Percentiles rank a stretch among this genome's conserved stretches.
These are phyloP conservation scores for Epichloe festucae DNA, from an alignment of 2,329 filamentous ascomycete species.

Conservation along the genomic window DNA sequence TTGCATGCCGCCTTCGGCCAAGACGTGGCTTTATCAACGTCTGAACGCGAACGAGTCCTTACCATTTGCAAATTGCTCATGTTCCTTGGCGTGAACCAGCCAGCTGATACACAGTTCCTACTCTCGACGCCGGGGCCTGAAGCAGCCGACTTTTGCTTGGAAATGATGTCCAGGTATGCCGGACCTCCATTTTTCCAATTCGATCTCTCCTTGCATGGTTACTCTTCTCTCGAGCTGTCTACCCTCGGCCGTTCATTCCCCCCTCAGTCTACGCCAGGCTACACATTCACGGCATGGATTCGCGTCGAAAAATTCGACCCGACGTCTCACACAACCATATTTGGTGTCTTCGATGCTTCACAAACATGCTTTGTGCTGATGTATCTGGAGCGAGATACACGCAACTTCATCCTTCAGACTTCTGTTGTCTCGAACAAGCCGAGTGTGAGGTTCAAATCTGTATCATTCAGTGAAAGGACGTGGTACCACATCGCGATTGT, in stretches of 20 bases:
- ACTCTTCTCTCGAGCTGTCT: slow-evolving; percentile 78
- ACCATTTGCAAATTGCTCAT: slow-evolving; percentile 58
- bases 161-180: slow-evolving; percentile 60
- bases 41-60: slow-evolving; percentile 47
- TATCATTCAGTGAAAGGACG: slow-evolving; percentile 56
- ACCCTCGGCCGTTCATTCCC: slow-evolving; percentile 80
- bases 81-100: slow-evolving; percentile 60
- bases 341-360: slow-evolving; percentile 82
- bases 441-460: slow-evolving; percentile 85
- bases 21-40: slow-evolving; percentile 34
- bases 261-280: slow-evolving; percentile 70
- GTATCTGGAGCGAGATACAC: slow-evolving; percentile 87
- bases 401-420: slow-evolving; percentile 90
- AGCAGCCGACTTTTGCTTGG: slow-evolving; percentile 56
- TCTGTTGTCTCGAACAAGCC: slow-evolving; percentile 76
- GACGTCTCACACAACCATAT: slow-evolving; percentile 81
- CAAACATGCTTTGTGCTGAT: slow-evolving; percentile 90
- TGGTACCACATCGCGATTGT: slow-evolving; percentile 95
- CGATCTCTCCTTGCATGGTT: slow-evolving; percentile 77
- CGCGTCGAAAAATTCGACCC: slow-evolving; percentile 77
- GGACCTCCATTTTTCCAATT: slow-evolving; percentile 84
- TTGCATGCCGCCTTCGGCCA: slow-evolving; percentile 46
- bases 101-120: slow-evolving; percentile 75
- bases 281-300: slow-evolving; percentile 84
- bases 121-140: slow-evolving; percentile 37